Conservation (phyloP, 2,329 filamentous ascomycete species). For the Parasarocladium wereldwijsianum region DNA sequence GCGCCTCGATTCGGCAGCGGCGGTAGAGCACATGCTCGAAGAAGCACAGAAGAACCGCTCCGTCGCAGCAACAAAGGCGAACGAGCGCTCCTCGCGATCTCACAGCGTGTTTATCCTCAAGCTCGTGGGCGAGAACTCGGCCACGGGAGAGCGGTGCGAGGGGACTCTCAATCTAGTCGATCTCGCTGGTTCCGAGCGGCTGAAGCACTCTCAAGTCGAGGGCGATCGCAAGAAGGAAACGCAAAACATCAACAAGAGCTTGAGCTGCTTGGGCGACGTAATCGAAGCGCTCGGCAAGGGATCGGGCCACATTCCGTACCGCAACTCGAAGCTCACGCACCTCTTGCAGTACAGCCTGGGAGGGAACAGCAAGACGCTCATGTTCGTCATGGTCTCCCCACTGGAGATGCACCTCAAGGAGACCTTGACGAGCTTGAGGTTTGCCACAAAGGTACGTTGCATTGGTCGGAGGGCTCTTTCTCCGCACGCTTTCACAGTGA, state of each 20-base stretch:
- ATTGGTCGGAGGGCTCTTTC: too few species aligned
- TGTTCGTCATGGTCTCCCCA: conserved; percentile 98
- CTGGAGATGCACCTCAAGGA: conserved; percentile 82
- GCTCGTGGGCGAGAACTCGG: conserved; percentile 50
- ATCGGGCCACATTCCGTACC: conserved; percentile 76
- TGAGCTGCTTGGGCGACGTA: conserved; percentile 86
- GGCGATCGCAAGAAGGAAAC: conserved; percentile 86
- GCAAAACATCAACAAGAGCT: conserved; percentile 90
- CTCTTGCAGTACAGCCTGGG: conserved; percentile 88
- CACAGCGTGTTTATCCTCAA: conserved; percentile 96
- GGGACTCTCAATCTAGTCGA: conserved; percentile 94
- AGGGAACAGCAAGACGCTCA: conserved; percentile 92
- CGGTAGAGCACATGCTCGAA: conserved; percentile 65
- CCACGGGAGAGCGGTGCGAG: conserved; percentile 73
- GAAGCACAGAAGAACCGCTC: conserved; percentile 76
- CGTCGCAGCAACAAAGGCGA: conserved; percentile 93
- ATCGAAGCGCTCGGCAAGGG: conserved; percentile 84
- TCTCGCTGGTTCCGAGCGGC: conserved; percentile 79
- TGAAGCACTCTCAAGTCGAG: conserved; percentile 75
- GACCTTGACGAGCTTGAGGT: conserved; percentile 86
- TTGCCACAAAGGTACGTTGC: conserved; percentile 70
- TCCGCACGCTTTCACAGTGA: background rate
- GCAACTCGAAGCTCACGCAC: conserved; percentile 94
- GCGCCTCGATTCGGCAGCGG: conserved; percentile 60
- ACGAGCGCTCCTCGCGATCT: conserved; percentile 84